Conservation (phyloP, 176 grass and related monocot species). For the Leersia perrieri region DNA sequence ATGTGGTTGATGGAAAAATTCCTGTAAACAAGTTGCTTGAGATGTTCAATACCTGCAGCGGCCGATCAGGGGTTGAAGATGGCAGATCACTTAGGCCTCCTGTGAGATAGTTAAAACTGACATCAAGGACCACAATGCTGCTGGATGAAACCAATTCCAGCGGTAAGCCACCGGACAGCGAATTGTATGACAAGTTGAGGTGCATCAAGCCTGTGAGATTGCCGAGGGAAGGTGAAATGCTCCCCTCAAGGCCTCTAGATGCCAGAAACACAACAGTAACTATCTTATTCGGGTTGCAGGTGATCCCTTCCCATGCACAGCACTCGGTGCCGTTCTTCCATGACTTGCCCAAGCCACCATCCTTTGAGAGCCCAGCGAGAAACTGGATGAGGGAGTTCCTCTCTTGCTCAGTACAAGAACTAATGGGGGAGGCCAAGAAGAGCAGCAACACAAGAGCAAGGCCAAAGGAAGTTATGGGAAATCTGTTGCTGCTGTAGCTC, state of each 20-base stretch:
- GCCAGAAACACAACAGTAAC: constrained; percentile 32
- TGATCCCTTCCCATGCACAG: constrained; percentile 49
- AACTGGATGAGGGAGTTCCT: constrained; percentile 37
- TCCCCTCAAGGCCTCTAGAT: constrained; percentile 34
- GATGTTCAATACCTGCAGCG: constrained; percentile 51
- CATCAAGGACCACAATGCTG: constrained; percentile 32
- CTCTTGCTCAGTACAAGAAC: constrained; percentile 36
- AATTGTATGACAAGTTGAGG: constrained; percentile 51
- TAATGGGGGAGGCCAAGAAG: constrained; percentile 11
- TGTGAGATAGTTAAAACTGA: constrained; percentile 50
- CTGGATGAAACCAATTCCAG: constrained; percentile 22
- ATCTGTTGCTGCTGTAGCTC: not conserved
- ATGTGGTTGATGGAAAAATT: constrained; percentile 28
- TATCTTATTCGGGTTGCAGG: not conserved
- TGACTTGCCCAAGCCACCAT: not conserved
- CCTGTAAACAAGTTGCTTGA: constrained; percentile 41
- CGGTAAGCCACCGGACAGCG: constrained; percentile 14
- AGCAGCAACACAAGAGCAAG: constrained; percentile 22
- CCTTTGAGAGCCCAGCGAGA: constrained; percentile 23
- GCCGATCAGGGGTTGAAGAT: not conserved
- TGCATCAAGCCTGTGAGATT: constrained; percentile 38
- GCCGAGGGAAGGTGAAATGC: constrained; percentile 39
- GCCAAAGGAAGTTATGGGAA: not conserved
- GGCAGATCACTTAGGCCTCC: constrained; percentile 10
- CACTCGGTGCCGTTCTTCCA: constrained; percentile 41